Evolutionary conservation across 257 asterid genomes (phyloP).

Genomic region (Cynanchum wilfordii): DNA sequence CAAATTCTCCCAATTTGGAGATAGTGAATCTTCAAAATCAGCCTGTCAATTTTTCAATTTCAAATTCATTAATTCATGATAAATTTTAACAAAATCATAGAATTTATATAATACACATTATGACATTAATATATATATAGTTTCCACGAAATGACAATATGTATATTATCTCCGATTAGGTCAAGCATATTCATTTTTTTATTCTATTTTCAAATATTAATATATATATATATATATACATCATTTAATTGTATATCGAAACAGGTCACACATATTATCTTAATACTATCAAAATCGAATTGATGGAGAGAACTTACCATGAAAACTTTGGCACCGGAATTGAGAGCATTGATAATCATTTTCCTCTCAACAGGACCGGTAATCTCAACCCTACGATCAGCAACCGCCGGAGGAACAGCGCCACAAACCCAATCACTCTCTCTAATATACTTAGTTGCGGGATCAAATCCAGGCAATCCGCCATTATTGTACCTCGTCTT

Average conservation of each 20-base stretch:
- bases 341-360: conserved; percentile 94
- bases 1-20: conserved; percentile 92
- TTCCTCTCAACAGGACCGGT: conserved; percentile 97
- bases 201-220: too few relatives aligned
- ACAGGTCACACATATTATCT: too few relatives aligned
- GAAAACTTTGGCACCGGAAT: conserved; percentile 94
- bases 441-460: conserved; percentile 59
- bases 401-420: conserved; percentile 61
- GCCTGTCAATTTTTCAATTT: conserved; percentile 38
- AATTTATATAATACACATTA: too few relatives aligned
- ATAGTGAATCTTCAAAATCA: conserved; percentile 90
- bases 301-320: conserved; percentile 62
- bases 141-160: too few relatives aligned
- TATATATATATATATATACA: too few relatives aligned
- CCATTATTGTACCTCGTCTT: conserved; percentile 63
- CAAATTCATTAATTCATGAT: not conserved
- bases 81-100: too few relatives aligned
- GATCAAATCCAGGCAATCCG: conserved; percentile 66
- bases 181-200: too few relatives aligned
- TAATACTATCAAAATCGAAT: too few relatives aligned
- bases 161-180: too few relatives aligned
- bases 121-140: too few relatives aligned
- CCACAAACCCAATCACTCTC: conserved; percentile 75
- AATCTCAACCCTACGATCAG: conserved; percentile 92
- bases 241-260: too few relatives aligned